Evolutionary conservation across 805 yeast species (phyloP), one percentile per base, ranked within the genome.

Genomic region (Ogataea ganodermae): DNA sequence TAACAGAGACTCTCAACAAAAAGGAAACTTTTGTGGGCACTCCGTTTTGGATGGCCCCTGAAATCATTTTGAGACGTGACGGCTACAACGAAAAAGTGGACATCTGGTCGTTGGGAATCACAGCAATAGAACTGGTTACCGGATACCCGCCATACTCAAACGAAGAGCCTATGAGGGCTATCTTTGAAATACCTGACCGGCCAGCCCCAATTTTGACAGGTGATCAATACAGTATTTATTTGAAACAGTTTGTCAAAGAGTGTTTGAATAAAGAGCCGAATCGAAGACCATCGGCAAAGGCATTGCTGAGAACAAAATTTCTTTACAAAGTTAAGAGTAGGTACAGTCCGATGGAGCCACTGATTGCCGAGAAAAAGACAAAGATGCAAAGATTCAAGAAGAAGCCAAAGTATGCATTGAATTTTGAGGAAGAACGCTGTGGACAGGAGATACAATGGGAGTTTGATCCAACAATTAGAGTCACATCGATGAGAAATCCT

Each of bases 41-140:
- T 0, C 97, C 97, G 12, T 89, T 81, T 66, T 91, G 97, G 97
- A 91, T 92, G 98, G 99, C 99, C 0, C 99, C 99, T 0, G 99
- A 94, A 64, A 86, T 92, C n/a, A 86, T 94, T 36, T 42, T 51
- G 8, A 59, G 64, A 24, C 51, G 58, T 38, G 64, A 68, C 8
- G 96, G 94, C 0, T 90, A 94, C 65, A 78, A 87, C 60, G 86
- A 84, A 52, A 87, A 86, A 59, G 96, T 90, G 1, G 99, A 94
- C 62, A 87, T 94, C 44, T 94, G 99, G 99, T 89, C 97, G 0
- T 71, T 90, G 18, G 99, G 99, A 0, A 92, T 94, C 43, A 91
- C 98, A 0, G 81, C 88, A 1, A 86, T 88, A 58, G 99, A 94
- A 67, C 70, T 94, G 40, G 75, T 86, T 1, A 81, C 83, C 3